Base-by-base conservation (phyloP, 805 yeast genomes). In the Metschnikowia chrysomelidarum region DNA sequence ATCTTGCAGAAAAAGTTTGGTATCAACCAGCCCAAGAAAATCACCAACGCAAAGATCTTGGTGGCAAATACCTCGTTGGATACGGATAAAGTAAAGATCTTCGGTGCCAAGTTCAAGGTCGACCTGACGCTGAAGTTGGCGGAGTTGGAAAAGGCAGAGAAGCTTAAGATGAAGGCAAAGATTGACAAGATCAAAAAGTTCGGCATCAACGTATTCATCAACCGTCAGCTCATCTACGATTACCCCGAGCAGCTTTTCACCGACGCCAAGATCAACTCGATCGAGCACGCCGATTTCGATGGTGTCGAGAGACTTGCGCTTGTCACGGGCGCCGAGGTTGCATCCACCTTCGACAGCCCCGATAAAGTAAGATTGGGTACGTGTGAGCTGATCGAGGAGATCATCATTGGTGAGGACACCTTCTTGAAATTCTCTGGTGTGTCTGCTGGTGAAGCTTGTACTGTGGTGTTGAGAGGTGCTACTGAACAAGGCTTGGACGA, bases 321-420 rank as follows among this genome's bases (percentile, higher is more conserved):
- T 25, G 98, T 88, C 20, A 89, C 98, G 9, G 98, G 98, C 34
- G 98, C 96, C 57, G 98, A 93, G 70, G 97, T 93, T 34, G 96
- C 82, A 2, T 88, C 98, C 6, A 91, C 98, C 2, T 93, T 93
- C 59, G 99, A 93, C 57, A 73, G 81, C 49, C 96, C 98, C 17
- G 94, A 85, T 36, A 75, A 75, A 38, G 95, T 86, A 38, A 82
- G 78, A 58, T 66, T 89, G 33, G 98, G 98, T 29, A 75, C 79
- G 57, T 91, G 98, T 72, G 93, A 88, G 27, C 52, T 72, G 16
- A 87, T 93, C 51, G 97, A 91, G 63, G 98, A 93, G 64, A 69
- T 91, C 24, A 77, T 88, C 46, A 85, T 93, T 57, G 98, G 98
- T 41, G 98, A 93, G 56, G 94, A 87, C 53, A 69, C 82, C 5